These are phyloP conservation scores for Neurospora sp. DNA, from an alignment of 495 filamentous ascomycete species.

Conservation along the genomic window DNA sequence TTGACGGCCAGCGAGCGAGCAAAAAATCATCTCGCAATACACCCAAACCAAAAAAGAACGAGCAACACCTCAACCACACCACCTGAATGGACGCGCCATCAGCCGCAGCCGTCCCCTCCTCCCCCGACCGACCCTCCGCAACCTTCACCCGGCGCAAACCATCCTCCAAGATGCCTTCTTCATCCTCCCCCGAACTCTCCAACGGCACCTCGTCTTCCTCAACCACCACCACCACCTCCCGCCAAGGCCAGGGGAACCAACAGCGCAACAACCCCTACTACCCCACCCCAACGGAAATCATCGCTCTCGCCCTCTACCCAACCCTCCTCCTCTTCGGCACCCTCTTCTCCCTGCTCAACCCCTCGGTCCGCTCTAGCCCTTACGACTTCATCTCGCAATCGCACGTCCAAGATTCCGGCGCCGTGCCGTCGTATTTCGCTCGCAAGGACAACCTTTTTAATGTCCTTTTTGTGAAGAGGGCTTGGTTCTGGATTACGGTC, in stretches of 20 bases:
- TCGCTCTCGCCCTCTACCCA: constrained; percentile 62
- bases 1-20: not conserved
- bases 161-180: not conserved
- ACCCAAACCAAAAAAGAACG: not conserved
- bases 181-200: not conserved
- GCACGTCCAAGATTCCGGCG: constrained; percentile 33
- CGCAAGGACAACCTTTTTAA: constrained; percentile 89
- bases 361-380: constrained; percentile 47
- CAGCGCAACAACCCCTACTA: constrained; percentile 38
- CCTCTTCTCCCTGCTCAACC: constrained; percentile 67
- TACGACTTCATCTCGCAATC: constrained; percentile 49
- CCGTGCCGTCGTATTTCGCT: constrained; percentile 81
- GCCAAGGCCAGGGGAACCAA: not conserved
- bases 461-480: constrained; percentile 81
- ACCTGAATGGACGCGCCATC: constrained; percentile 4
- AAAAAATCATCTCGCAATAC: not conserved
- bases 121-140: constrained; percentile 1
- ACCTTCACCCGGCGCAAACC: constrained; percentile 4
- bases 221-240: not conserved
- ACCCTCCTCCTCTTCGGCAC: constrained; percentile 66
- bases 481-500: constrained; percentile 80
- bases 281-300: constrained; percentile 51
- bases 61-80: not conserved
- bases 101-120: not conserved
- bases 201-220: not conserved